Evolutionary conservation across 352 stramenopile species (phyloP).

Genomic region (Phytophthora foliorum): DNA sequence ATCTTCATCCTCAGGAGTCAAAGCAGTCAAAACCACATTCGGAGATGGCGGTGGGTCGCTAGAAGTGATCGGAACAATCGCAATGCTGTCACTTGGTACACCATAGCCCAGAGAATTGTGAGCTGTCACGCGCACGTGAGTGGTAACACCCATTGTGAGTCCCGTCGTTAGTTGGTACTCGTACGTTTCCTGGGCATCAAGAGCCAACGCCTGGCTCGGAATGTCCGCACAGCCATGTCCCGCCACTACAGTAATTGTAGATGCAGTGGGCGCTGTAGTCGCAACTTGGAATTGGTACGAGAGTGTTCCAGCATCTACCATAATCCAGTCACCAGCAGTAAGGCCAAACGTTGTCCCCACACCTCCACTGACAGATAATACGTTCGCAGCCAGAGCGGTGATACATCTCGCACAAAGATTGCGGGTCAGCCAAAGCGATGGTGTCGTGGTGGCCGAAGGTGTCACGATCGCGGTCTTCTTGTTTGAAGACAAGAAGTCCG

Average conservation of each 20-base stretch:
- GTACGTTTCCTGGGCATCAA: constrained; percentile 68
- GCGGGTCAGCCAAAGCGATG: constrained; percentile 50
- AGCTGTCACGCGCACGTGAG: constrained; percentile 91
- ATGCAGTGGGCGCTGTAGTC: constrained; percentile 22
- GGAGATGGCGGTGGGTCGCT: constrained; percentile 88
- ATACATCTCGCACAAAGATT: constrained; percentile 68
- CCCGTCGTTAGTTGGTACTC: constrained; percentile 79
- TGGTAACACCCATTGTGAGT: constrained; percentile 88
- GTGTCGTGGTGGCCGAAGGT: constrained; percentile 26
- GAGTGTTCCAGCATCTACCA: constrained; percentile 51
- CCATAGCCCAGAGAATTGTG: constrained; percentile 95
- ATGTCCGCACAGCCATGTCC: constrained; percentile 66
- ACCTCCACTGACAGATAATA: constrained; percentile 21
- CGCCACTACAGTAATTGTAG: constrained; percentile 47
- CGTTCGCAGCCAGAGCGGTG: constrained; percentile 35
- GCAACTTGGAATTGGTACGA: constrained; percentile 69
- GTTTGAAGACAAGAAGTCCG: constrained; percentile 63
- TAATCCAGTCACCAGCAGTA: constrained; percentile 51
- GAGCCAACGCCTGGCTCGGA: constrained; percentile 41
- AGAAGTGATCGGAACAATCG: constrained; percentile 86
- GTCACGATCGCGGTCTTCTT: constrained; percentile 55
- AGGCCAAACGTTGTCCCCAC: constrained; percentile 25
- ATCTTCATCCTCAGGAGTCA: constrained; percentile 57
- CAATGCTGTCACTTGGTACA: constrained; percentile 63
- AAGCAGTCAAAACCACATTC: constrained; percentile 56